Base-by-base conservation (phyloP, 208 protist genomes). In the Trypanosoma scelopori region DNA sequence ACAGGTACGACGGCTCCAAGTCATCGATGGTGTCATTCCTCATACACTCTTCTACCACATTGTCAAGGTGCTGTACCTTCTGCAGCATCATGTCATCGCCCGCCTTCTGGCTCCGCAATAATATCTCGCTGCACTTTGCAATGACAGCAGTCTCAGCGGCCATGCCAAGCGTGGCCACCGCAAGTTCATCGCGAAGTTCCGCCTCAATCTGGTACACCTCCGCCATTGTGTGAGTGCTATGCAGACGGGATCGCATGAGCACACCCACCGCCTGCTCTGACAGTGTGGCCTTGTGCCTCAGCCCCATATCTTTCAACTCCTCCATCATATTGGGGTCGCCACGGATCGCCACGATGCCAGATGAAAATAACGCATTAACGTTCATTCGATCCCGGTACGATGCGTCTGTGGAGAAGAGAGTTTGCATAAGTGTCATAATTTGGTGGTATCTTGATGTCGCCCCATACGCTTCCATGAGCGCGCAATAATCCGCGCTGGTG, bases 1-100 rank as follows among this genome's bases (percentile, higher is more conserved):
- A 51, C 9, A 78, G 32, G 62, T 83, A 92, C 15, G 79, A 69
- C 12, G 74, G 67, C 23, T 92, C 85, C n/a, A 95, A 52, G 42
- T 89, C 76, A 53, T 89, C 80, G 23, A 83, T n/a, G 11, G 79
- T 62, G 53, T 95, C 86, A 39, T 82, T 70, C 32, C 67, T 68
- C 7, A 92, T 67, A 15, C 78, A 78, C 22, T 81, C 73, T 25
- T 94, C 78, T 13, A 93, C 37, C 3, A 92, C 78, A 58, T 43
- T 59, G n/a, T 71, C 65, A 11, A 96, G 75, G 56, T 92, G 81
- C 59, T 82, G 50, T 50, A 94, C 81, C 58, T 96, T 93, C 27
- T 72, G 50, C 48, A 94, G 76, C 84, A 96, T 92, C 47, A 91
- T 47, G 28, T 79, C 77, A 61, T 94, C 91, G 3, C 82, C 82